Base-by-base conservation (phyloP, 192 early-diverging fungal species). In the Podila horticola region DNA sequence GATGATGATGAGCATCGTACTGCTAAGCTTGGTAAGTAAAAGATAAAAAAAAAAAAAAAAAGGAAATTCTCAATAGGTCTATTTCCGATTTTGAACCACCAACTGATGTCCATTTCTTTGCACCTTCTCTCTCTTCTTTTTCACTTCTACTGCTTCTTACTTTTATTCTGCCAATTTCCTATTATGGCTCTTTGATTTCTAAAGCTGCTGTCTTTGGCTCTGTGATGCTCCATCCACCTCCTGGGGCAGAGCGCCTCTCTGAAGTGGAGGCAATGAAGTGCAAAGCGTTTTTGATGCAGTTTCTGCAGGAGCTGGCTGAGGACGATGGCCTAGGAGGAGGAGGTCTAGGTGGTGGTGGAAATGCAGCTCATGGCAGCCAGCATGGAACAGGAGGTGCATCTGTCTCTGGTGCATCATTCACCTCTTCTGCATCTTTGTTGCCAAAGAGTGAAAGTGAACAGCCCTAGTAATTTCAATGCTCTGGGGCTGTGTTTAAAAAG, bases 201-300 rank as follows among this genome's bases (percentile, higher is more conserved):
- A 45, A 15, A 79, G 77, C 77, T n/a, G 38, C 71, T 1, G 77
- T 81, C 5, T 81, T 81, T 41, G 64, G 71, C 0, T 73, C 77
- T 1, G 77, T 81, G 45, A 73, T 81, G 77, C 33, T 81, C 11
- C 77, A 71, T 20, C 77, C 77, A 24, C 77, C 77, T 52, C 66
- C 77, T 31, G 71, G 71, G 50, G 77, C 77, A 11, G 71, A 81
- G n/a, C 66, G 71, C 0, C 49, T 81, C 15, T 81, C 77, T 22
- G 77, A 81, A 22, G 62, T 69, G 8, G 77, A 81, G 45, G 77
- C 77, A 0, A 48, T 73, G 8, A 69, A 69, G 13, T 57, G 71
- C 24, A 81, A 81, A 63, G 60, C 36, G 31, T 81, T 81, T 55
- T 22, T 81, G 62, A 81, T 81, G 77, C 70, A 73, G 36, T 81